These are phyloP conservation scores for Eutypella sp. DNA, from an alignment of 2,329 filamentous ascomycete species.

Conservation along the genomic window DNA sequence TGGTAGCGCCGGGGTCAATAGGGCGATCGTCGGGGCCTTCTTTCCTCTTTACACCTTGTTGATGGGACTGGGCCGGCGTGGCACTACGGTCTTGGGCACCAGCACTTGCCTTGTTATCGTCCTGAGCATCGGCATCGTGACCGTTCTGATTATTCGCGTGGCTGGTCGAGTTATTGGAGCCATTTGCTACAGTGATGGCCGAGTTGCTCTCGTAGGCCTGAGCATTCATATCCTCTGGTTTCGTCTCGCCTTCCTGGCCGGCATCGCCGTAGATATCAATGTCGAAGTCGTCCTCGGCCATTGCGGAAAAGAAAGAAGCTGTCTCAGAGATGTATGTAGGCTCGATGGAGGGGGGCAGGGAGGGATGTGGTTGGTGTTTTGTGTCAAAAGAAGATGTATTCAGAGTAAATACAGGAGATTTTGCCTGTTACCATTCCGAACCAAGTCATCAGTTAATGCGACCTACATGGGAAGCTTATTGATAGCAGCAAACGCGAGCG, in stretches of 20 bases:
- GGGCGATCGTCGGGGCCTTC: constrained; percentile 54
- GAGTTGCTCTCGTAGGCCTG: constrained; percentile 34
- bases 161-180: constrained; percentile 18
- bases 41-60: constrained; percentile 58
- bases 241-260: constrained; percentile 38
- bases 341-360: constrained; percentile 21
- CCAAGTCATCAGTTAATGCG: constrained; percentile 32
- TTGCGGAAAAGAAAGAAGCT: constrained; percentile 31
- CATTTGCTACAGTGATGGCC: constrained; percentile 35
- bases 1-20: constrained; percentile 55
- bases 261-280: constrained; percentile 68
- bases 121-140: constrained; percentile 21
- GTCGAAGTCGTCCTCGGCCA: constrained; percentile 68
- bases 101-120: constrained; percentile 30
- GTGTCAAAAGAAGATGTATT: constrained; percentile 33
- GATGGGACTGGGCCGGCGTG: constrained; percentile 30
- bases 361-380: constrained; percentile 20
- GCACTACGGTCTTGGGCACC: constrained; percentile 27
- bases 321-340: constrained; percentile 25
- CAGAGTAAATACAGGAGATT: constrained; percentile 36
- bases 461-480: constrained; percentile 23
- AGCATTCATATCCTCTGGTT: constrained; percentile 30
- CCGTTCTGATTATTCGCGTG: constrained; percentile 16
- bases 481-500: constrained; percentile 5
- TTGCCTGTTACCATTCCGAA: constrained; percentile 30